Evolutionary conservation across 1,139 yeast species (phyloP), one percentile per base, ranked within the genome.

Genomic region (Saccharomycopsis hybrid): DNA sequence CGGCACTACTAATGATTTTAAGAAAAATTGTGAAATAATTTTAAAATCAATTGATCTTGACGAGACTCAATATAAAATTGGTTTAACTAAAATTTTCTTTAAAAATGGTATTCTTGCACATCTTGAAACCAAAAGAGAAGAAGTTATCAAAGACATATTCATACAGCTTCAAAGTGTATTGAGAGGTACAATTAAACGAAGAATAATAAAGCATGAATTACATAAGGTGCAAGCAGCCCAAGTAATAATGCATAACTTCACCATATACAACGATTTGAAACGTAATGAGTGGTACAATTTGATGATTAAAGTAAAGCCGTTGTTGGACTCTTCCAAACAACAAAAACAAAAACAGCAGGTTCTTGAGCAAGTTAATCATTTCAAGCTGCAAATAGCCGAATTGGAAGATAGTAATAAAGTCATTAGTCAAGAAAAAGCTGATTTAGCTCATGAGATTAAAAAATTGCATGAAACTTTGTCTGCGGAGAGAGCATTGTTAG

Each of bases 41-140:
- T 67, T 92, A 51, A 76, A 78, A 36, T 73, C 76, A 32, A 69
- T 87, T 30, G 67, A 75, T 11, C 67, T 92, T 44, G 89, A 85
- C 55, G 67, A 77, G 0, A 80, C 80, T 27, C 70, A 78, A 5
- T 92, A 78, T 66, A 85, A 86, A 60, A 78, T 94, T 46, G 85
- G 85, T 52, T 72, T 72, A 52, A 85, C 96, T 2, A 94, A 94
- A 66, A 74, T 94, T 31, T 94, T 94, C 63, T 89, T 92, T 74
- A 82, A 94, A 58, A 94, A 96, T 60, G 98, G 98, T 50, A 89
- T 92, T 57, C 71, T 94, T 49, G 98, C 97, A 1, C 79, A 80
- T 51, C 71, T 94, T 33, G 98, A 94, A 65, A 82, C 81, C 56
- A 71, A 77, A 50, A 80, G 96, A 55, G 97, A 89, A 57, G 68